A percentile compares a stretch with the other conserved stretches of the same genome.
phyloP scores from a whole-genome alignment of 192 early-diverging fungal species.

The Umbelopsis isabellina region DNA sequence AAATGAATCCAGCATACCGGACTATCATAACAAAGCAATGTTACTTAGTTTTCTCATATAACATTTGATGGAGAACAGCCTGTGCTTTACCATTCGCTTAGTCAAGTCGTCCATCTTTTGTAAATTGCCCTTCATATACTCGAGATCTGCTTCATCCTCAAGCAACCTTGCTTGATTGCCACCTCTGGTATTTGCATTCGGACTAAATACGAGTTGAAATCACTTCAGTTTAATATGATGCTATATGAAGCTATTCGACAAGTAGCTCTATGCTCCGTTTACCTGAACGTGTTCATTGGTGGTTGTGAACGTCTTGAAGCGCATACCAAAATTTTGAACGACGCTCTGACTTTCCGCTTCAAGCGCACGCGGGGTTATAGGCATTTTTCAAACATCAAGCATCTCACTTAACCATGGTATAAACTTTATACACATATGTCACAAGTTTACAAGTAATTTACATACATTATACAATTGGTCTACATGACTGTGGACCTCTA shows the following conservation, averaged over 20 bases:
- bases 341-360: neutral
- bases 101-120: constrained; percentile 51
- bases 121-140: constrained; percentile 55
- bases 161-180: constrained; percentile 30
- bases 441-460: no score
- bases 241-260: neutral
- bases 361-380: no score
- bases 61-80: neutral
- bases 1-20: constrained; percentile 73
- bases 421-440: no score
- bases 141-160: constrained; percentile 55
- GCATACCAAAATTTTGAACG: neutral
- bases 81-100: constrained; percentile 50
- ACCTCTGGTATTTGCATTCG: neutral
- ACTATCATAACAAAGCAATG: constrained; percentile 41
- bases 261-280: no score
- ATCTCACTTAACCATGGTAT: no score
- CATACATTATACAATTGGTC: no score
- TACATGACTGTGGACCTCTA: no score
- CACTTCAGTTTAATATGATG: neutral
- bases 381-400: no score
- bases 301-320: neutral
- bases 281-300: constrained; percentile 18
- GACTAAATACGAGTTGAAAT: neutral
- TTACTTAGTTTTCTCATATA: neutral